A percentile compares a stretch with the other conserved stretches of the same genome.
phyloP scores from a whole-genome alignment of 148 eudicot species.

The Chenopodium berlandieri region DNA sequence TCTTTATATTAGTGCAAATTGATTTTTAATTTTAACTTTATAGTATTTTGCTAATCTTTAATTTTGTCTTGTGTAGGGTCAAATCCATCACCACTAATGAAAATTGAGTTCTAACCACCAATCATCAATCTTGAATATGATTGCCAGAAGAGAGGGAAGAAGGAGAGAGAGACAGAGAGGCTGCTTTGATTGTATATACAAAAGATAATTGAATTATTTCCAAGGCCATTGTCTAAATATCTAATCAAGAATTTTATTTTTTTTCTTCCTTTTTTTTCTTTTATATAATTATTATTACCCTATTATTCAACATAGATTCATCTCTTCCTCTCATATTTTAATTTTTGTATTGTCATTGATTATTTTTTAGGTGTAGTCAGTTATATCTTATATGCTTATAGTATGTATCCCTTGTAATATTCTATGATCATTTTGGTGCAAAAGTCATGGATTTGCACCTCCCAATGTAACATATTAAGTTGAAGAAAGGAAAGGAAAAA shows the following conservation, averaged over 20 bases:
- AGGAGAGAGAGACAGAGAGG: conserved; percentile 24
- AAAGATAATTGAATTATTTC: conserved; percentile 28
- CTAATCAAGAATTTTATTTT: conserved; percentile 24
- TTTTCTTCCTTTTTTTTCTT: background rate
- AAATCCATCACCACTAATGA: conserved; percentile 56
- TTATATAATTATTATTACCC: no score
- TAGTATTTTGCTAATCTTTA: background rate
- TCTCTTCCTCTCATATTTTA: background rate
- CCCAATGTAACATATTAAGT: conserved; percentile 24
- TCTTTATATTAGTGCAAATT: conserved; percentile 20
- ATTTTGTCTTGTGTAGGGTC: conserved; percentile 36
- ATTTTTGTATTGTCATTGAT: background rate
- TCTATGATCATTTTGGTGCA: conserved; percentile 24
- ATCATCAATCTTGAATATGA: conserved; percentile 32
- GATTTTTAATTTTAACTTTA: background rate
- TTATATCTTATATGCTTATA: conserved; percentile 9
- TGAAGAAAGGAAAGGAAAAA: background rate
- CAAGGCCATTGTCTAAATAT: conserved; percentile 26
- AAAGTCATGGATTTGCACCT: conserved; percentile 15
- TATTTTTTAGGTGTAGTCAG: conserved; percentile 12
- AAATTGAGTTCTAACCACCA: conserved; percentile 57
- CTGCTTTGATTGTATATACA: conserved; percentile 56
- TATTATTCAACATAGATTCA: conserved; percentile 1
- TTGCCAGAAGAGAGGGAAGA: conserved; percentile 29
- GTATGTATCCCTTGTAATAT: conserved; percentile 25